Evolutionary conservation across 208 protist species (phyloP).

Genomic region (Wallacemonas sp.): DNA sequence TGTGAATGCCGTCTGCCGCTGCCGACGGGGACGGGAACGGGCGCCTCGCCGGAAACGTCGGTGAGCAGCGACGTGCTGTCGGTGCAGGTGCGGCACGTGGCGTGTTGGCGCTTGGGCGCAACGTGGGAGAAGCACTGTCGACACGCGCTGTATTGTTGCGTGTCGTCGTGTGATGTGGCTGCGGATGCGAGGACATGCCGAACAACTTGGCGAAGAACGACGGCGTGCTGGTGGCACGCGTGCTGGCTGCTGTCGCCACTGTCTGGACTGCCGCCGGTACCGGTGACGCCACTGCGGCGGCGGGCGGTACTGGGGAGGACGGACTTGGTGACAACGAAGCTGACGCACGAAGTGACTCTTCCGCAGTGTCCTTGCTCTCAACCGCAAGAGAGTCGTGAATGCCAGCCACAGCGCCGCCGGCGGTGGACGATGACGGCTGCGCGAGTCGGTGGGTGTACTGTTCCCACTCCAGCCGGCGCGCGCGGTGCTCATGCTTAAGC

Average conservation of each 20-base stretch:
- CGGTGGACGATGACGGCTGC: background rate
- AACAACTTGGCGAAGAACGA: background rate
- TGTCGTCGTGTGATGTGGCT: too few relatives aligned
- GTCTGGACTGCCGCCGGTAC: too few relatives aligned
- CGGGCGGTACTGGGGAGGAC: too few relatives aligned
- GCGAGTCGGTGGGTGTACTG: background rate
- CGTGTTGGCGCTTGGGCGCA: background rate
- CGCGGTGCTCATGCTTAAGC: conserved; percentile 14
- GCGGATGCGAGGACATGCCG: background rate
- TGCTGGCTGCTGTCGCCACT: too few relatives aligned
- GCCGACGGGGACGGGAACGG: background rate
- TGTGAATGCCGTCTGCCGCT: too few relatives aligned
- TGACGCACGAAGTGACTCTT: too few relatives aligned
- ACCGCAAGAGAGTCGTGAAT: background rate
- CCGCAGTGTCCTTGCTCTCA: too few relatives aligned
- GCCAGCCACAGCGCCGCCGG: background rate
- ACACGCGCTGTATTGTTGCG: too few relatives aligned
- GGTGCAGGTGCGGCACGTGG: background rate
- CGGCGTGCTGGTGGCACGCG: too few relatives aligned
- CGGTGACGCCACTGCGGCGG: too few relatives aligned
- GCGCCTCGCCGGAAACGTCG: background rate
- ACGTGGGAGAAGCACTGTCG: background rate
- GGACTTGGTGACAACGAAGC: too few relatives aligned
- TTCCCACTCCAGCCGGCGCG: background rate
- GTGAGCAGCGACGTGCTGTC: background rate